These are phyloP conservation scores for Ailanthus altissimus DNA, from an alignment of 345 rosid genomes.

Conservation along the genomic window DNA sequence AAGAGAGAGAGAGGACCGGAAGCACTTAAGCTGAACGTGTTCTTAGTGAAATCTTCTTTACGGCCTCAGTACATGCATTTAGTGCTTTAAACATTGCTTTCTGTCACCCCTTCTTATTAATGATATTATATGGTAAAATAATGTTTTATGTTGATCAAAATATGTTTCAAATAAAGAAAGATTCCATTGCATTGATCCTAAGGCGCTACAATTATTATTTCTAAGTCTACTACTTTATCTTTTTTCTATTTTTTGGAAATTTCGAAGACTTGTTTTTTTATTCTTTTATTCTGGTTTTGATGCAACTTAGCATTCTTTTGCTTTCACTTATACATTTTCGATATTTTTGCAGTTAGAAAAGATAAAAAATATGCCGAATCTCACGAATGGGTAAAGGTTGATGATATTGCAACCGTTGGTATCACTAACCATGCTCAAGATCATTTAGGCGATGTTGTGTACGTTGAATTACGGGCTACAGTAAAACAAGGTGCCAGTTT, in stretches of 20 bases:
- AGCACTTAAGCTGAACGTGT: neutral
- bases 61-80: neutral
- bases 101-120: neutral
- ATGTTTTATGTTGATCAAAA: too few relatives aligned
- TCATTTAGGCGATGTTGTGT: conserved; percentile 97
- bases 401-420: conserved; percentile 80
- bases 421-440: conserved; percentile 98
- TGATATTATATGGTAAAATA: too few relatives aligned
- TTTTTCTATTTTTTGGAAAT: neutral
- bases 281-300: neutral
- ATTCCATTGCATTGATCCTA: neutral
- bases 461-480: conserved; percentile 69
- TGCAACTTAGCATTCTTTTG: neutral
- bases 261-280: neutral
- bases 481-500: conserved; percentile 74
- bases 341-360: conserved; percentile 56
- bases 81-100: neutral
- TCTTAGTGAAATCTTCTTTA: neutral
- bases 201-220: neutral
- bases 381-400: conserved; percentile 94
- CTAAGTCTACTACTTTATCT: neutral
- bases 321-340: neutral
- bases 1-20: neutral
- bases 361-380: conserved; percentile 83
- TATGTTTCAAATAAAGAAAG: neutral